Base-by-base conservation (phyloP, 192 early-diverging fungal species). In the Umbelopsis ramanniana region DNA sequence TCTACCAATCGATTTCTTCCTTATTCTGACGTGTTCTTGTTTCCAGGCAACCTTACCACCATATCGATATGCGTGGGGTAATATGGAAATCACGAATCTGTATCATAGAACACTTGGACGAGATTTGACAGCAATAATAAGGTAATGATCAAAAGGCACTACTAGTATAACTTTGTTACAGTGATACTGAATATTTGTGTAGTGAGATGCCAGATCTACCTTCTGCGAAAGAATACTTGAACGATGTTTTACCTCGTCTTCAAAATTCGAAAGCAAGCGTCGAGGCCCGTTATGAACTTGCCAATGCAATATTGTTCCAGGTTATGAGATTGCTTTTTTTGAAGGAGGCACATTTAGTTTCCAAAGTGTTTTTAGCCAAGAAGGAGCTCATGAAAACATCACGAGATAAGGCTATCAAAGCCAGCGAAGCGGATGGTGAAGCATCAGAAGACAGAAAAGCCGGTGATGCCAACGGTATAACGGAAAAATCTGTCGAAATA, bases 301-400 rank as follows among this genome's bases (percentile, higher is more conserved):
- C 77, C 33, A 79, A 79, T 46, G 77, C 73, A 21, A 63, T 70
- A 0, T 38, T 79, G 15, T 74, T 79, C n/a, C 77, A 79, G 24
- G 45, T 66, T 19, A 68, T 73, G 21, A 29, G 73, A 67, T 37
- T 79, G 9, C 54, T 74, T 14, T 74, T 67, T 14, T 53, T 67
- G 1, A 33, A 45, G 0, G 67, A 74, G 24, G 53, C 66, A 14
- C 68, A 63, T 4, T 73, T 79, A 19, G 66, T 73, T 23, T 48
- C 73, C 14, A 70, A 75, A 11, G 72, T 67, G 0, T 74, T 83
- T 48, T 22, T 22, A 9, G 46, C 45, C 0, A 81, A 81, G 50
- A 75, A 78, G 24, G 71, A 72, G 9, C 26, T 75, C 6, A 66
- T 67, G 40, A 74, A 74, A 21, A 23, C 23, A 33, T 19, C 43